A percentile compares a stretch with the other conserved stretches of the same genome.
Evolutionary conservation across 164 flowering plant genomes (phyloP).

Genomic region (Tetrastigma voinierianum): DNA sequence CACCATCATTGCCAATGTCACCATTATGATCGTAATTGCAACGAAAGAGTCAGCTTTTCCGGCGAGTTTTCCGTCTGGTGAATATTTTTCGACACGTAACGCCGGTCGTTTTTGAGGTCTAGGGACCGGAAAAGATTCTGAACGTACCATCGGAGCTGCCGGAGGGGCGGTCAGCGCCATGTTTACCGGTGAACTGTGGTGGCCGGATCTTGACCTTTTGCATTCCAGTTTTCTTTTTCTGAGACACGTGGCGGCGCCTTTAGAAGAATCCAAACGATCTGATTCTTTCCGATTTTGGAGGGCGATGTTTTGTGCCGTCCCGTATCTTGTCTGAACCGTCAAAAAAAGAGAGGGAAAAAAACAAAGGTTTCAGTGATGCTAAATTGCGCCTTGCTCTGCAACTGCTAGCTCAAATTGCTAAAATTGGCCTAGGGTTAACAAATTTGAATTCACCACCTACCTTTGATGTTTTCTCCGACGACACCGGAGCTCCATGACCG

Average conservation of each 20-base stretch:
- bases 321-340: conserved; percentile 14
- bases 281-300: conserved; percentile 2
- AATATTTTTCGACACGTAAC: no score
- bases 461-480: not conserved
- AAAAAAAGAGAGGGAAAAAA: not conserved
- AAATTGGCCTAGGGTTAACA: not conserved
- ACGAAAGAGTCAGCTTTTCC: conserved; percentile 28
- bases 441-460: not conserved
- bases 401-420: not conserved
- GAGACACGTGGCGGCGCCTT: conserved; percentile 10
- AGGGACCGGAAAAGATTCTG: no score
- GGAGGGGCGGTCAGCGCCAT: not conserved
- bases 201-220: conserved; percentile 2
- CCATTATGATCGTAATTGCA: conserved; percentile 49
- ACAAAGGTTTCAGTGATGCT: not conserved
- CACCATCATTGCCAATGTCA: conserved; percentile 40
- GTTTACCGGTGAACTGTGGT: conserved; percentile 6
- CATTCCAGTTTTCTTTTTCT: conserved; percentile 13
- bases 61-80: no score
- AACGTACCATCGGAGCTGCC: not conserved
- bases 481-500: not conserved
- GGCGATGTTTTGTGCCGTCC: conserved; percentile 2
- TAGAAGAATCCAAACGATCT: not conserved
- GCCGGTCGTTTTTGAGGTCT: no score
- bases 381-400: not conserved